Evolutionary conservation across 192 early-diverging fungal genomes (phyloP).

Genomic region (Mortierella hygrophila): DNA sequence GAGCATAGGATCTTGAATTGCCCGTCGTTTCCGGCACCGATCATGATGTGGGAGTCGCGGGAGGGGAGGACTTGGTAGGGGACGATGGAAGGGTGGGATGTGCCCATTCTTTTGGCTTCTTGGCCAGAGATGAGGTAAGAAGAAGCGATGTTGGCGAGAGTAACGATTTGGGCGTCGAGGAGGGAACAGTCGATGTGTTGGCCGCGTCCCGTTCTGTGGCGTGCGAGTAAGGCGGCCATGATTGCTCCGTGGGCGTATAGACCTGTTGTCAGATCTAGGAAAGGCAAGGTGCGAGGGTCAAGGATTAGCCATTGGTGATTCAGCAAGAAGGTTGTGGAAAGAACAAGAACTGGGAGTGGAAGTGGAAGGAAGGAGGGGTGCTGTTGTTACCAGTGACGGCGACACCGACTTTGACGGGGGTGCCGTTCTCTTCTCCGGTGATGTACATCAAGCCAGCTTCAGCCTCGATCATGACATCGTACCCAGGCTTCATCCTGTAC

Average conservation of each 20-base stretch:
- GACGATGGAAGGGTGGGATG: constrained; percentile 90
- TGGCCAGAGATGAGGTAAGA: constrained; percentile 86
- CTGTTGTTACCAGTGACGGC: constrained; percentile 84
- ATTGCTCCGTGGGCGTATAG: constrained; percentile 92
- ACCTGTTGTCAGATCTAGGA: constrained; percentile 71
- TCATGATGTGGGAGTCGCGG: constrained; percentile 82
- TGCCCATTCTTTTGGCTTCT: constrained; percentile 90
- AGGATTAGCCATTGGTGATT: too few species aligned
- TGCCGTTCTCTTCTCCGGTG: constrained; percentile 84
- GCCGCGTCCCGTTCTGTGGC: constrained; percentile 74
- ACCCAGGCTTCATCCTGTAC: constrained; percentile 79
- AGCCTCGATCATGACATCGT: constrained; percentile 89
- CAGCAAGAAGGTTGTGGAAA: too few species aligned
- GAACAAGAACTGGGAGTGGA: neutral
- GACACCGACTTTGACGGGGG: constrained; percentile 94
- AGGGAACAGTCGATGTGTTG: constrained; percentile 92
- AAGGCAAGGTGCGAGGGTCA: neutral
- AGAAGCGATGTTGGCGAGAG: constrained; percentile 91
- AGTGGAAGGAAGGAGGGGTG: neutral
- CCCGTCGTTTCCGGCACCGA: constrained; percentile 92
- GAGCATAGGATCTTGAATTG: constrained; percentile 83
- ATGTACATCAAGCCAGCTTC: constrained; percentile 96
- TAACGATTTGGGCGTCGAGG: constrained; percentile 88
- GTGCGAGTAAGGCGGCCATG: constrained; percentile 84
- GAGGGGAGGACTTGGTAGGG: constrained; percentile 92